These are phyloP conservation scores for Gracilaria domingensis DNA, from an alignment of 23 red algal species.

Conservation along the genomic window DNA sequence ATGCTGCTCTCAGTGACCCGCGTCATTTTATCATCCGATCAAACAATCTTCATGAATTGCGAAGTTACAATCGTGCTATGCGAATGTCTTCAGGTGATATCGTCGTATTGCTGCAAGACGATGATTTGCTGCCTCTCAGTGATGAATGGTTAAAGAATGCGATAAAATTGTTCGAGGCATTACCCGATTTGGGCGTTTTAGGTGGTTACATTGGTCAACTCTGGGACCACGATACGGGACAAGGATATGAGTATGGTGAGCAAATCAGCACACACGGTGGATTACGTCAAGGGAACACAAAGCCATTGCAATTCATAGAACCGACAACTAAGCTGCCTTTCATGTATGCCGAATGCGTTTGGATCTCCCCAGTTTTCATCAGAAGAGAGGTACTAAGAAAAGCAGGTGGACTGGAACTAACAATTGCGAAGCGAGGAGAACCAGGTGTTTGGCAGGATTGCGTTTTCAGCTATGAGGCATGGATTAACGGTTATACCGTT, in stretches of 20 bases:
- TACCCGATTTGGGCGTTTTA: slow-evolving; percentile 72
- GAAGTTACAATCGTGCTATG: slow-evolving; percentile 83
- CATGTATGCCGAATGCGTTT: slow-evolving; percentile 84
- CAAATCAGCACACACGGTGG: slow-evolving; percentile 65
- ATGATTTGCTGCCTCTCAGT: slow-evolving; percentile 63
- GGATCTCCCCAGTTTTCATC: slow-evolving; percentile 77
- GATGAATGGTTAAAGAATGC: slow-evolving; percentile 73
- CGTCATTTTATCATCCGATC: slow-evolving; percentile 70
- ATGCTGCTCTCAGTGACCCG: slow-evolving; percentile 41
- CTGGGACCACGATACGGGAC: slow-evolving; percentile 64
- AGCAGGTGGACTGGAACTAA: slow-evolving; percentile 68
- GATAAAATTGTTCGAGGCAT: slow-evolving; percentile 58
- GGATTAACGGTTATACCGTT: slow-evolving; percentile 67
- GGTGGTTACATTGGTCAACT: slow-evolving; percentile 80
- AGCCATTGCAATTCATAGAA: slow-evolving; percentile 60
- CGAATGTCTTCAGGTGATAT: slow-evolving; percentile 78
- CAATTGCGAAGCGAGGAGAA: slow-evolving; percentile 67
- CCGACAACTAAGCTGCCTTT: slow-evolving; percentile 72
- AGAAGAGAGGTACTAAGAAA: slow-evolving; percentile 42
- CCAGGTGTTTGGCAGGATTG: slow-evolving; percentile 86
- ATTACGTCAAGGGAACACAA: slow-evolving; percentile 54
- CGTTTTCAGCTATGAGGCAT: slow-evolving; percentile 78
- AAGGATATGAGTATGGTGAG: slow-evolving; percentile 73
- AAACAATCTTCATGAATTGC: slow-evolving; percentile 80
- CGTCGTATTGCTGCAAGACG: slow-evolving; percentile 76